Conservation (phyloP, 306 rosid species). For the Neltuma alba region DNA sequence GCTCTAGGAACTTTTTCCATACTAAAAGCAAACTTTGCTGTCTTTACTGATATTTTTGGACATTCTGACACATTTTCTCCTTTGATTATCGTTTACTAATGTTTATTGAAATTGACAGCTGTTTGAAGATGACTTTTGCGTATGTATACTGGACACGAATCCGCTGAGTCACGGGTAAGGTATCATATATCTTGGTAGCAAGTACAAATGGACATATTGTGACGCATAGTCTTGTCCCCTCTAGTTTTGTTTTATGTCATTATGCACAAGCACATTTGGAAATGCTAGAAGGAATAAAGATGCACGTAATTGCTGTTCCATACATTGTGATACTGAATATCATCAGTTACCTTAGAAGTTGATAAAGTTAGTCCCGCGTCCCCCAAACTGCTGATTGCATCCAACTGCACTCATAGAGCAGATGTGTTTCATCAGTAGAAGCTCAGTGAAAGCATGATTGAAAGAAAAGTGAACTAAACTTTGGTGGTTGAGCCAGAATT, state of each 20-base stretch:
- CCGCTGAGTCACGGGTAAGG: conserved; percentile 99
- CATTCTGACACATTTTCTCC: conserved; percentile 24
- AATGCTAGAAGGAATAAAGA: not conserved
- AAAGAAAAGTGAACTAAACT: not conserved
- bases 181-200: conserved; percentile 56
- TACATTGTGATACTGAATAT: conserved; percentile 8
- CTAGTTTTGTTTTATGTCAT: conserved; percentile 28
- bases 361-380: not conserved
- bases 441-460: not conserved
- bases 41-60: not conserved
- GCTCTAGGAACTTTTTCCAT: conserved; percentile 17
- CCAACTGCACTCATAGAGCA: not conserved
- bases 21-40: not conserved
- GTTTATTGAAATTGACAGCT: conserved; percentile 61
- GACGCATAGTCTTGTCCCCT: conserved; percentile 3
- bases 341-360: conserved; percentile 4
- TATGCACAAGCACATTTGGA: not conserved
- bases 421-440: not conserved
- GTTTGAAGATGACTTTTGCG: conserved; percentile 84
- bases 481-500: not conserved
- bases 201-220: conserved; percentile 21
- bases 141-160: conserved; percentile 81
- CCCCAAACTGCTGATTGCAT: not conserved
- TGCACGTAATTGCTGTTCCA: conserved; percentile 7
- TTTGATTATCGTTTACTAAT: conserved; percentile 20